Percentiles rank a stretch among this genome's conserved stretches.
Evolutionary conservation across 176 grass and related monocot genomes (phyloP).

Genomic region (Eleusine coracana): DNA sequence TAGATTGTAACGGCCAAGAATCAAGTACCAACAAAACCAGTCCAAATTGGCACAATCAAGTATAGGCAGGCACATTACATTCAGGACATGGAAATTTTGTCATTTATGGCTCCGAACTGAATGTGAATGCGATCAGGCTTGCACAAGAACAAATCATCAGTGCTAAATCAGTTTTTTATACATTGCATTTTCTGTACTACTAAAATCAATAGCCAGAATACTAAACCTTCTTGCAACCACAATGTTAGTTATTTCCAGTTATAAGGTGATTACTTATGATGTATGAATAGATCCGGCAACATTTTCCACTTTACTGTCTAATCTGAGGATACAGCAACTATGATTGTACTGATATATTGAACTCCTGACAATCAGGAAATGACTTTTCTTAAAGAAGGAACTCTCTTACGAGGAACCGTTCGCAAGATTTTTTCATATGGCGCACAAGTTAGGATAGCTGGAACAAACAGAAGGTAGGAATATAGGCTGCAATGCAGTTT

Average conservation of each 20-base stretch:
- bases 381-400: conserved; percentile 82
- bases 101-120: neutral
- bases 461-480: conserved; percentile 77
- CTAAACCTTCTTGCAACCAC: neutral
- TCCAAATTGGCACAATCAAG: neutral
- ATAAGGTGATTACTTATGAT: conserved; percentile 2
- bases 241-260: conserved; percentile 8
- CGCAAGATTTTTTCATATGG: conserved; percentile 76
- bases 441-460: conserved; percentile 73
- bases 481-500: neutral
- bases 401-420: conserved; percentile 75
- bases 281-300: neutral
- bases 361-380: conserved; percentile 58
- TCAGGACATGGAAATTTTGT: neutral
- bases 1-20: conserved; percentile 5
- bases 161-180: neutral
- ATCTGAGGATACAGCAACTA: neutral
- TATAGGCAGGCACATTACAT: neutral
- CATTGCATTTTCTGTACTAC: neutral
- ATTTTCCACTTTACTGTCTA: neutral
- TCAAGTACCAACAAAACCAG: neutral
- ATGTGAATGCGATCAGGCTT: neutral
- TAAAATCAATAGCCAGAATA: neutral
- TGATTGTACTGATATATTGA: conserved; percentile 4
- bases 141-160: conserved; percentile 4